Percentiles rank a stretch among this genome's conserved stretches.
Conservation (phyloP, 306 rosid genomes). For the Vigna angularis region DNA sequence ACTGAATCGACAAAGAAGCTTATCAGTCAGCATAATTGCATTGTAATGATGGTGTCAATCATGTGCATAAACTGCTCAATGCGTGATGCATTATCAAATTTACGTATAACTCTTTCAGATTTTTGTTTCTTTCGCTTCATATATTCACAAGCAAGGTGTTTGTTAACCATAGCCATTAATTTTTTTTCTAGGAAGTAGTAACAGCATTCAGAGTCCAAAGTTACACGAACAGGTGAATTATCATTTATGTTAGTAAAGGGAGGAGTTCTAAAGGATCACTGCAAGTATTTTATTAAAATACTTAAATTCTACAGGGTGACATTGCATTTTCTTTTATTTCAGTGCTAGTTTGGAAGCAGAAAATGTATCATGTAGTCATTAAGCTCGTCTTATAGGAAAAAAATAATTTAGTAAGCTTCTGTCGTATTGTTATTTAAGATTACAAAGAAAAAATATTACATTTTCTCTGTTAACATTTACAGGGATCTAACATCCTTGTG, state of each 20-base stretch:
- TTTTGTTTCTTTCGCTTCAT: constrained; percentile 13
- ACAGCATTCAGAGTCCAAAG: constrained; percentile 4
- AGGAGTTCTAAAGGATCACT: constrained; percentile 5
- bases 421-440: constrained; percentile 7
- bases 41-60: constrained; percentile 19
- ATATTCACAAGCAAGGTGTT: constrained; percentile 1
- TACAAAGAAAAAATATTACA: too few relatives aligned
- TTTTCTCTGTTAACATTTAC: constrained; percentile 10
- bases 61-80: constrained; percentile 27
- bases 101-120: background rate
- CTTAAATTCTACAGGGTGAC: background rate
- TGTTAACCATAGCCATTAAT: background rate
- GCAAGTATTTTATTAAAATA: background rate
- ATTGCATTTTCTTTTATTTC: constrained; percentile 1
- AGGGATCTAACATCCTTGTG: constrained; percentile 15
- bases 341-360: constrained; percentile 24
- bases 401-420: constrained; percentile 22
- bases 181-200: constrained; percentile 20
- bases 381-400: background rate
- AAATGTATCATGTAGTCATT: constrained; percentile 18
- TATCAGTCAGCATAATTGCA: background rate
- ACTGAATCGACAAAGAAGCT: constrained; percentile 3
- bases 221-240: constrained; percentile 27
- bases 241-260: constrained; percentile 14
- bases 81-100: background rate